Base-by-base conservation (phyloP, 2,329 filamentous ascomycete species). In the Colletotrichum sp. region DNA sequence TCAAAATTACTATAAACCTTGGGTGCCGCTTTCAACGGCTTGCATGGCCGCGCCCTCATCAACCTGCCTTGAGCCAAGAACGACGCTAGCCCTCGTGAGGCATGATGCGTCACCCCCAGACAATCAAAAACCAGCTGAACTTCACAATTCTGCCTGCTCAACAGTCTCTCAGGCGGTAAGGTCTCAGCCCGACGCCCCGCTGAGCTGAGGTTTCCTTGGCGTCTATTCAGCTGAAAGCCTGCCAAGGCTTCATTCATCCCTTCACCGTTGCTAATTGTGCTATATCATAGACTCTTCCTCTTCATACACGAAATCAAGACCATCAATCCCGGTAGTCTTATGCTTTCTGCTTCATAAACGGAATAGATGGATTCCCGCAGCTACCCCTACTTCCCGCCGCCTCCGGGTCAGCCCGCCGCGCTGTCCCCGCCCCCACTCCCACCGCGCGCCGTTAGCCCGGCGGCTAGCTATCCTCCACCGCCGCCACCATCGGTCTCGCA, bases 371-470 rank as follows among this genome's bases (percentile, higher is more conserved):
- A 52, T 7, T 52, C 43, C n/a, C 43, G 43, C 43, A 61, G 52
- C 55, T 64, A 39, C 3, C 67, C 60, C 5, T 74, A 74, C 6
- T 74, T 72, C 18, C 72, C 72, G 7, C 72, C 68, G 18, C 68
- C 72, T 24, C 68, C 72, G 6, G 72, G 61, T 3, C 72, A 66
- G n/a, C 7, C 21, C 18, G 72, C 36, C 16, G 34, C 6, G 6
- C 4, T 61, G n/a, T 30, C 61, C 24, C 61, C 68, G 18, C 72
- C 72, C 15, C 61, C 55, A 15, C 55, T 71, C 10, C 67, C 72
- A 16, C 67, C 36, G 5, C 67, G 61, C 10, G 13, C 36, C 7
- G 24, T 69, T 6, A 43, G 21, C 3, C 28, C 24, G 13, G 26
- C 36, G 13, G 10, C 24, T 39, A 21, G 9, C 13, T 67, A 32